These are phyloP conservation scores for Fusarium torulosum DNA, from an alignment of 2,329 filamentous ascomycete species.

Conservation along the genomic window DNA sequence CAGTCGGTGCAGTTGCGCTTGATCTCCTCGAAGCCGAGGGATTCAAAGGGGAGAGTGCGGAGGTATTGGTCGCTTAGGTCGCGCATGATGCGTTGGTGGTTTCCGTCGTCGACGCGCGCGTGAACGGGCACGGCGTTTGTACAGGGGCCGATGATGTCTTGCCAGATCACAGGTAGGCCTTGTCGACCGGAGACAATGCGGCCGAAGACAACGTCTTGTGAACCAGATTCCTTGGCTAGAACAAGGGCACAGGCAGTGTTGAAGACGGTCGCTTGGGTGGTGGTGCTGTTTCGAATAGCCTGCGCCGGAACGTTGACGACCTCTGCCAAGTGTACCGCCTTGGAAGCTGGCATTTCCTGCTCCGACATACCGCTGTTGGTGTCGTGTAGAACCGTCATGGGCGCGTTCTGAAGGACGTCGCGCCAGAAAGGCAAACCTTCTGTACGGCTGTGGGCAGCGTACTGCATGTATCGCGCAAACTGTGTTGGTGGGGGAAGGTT, in stretches of 20 bases:
- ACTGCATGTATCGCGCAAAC: slow-evolving; percentile 37
- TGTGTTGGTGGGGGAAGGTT: slow-evolving; percentile 18
- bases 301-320: slow-evolving; percentile 9
- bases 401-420: background rate
- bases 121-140: slow-evolving; percentile 17
- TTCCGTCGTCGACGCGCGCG: background rate
- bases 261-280: slow-evolving; percentile 17
- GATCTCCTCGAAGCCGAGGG: slow-evolving; percentile 34
- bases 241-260: slow-evolving; percentile 14
- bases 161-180: slow-evolving; percentile 20
- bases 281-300: background rate
- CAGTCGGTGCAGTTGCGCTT: slow-evolving; percentile 40
- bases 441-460: slow-evolving; percentile 1
- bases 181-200: slow-evolving; percentile 39
- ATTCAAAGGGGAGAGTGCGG: slow-evolving; percentile 29
- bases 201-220: slow-evolving; percentile 35
- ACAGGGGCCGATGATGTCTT: slow-evolving; percentile 32
- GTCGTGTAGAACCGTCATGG: slow-evolving; percentile 14
- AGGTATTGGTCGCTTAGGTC: slow-evolving; percentile 37
- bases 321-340: slow-evolving; percentile 12
- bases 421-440: slow-evolving; percentile 21
- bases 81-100: slow-evolving; percentile 15
- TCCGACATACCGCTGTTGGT: background rate
- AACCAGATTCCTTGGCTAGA: background rate
- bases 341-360: background rate